A percentile compares a stretch with the other conserved stretches of the same genome.
Evolutionary conservation across 2,329 filamentous ascomycete species (phyloP).

Genomic region (Trichoderma harzianum): DNA sequence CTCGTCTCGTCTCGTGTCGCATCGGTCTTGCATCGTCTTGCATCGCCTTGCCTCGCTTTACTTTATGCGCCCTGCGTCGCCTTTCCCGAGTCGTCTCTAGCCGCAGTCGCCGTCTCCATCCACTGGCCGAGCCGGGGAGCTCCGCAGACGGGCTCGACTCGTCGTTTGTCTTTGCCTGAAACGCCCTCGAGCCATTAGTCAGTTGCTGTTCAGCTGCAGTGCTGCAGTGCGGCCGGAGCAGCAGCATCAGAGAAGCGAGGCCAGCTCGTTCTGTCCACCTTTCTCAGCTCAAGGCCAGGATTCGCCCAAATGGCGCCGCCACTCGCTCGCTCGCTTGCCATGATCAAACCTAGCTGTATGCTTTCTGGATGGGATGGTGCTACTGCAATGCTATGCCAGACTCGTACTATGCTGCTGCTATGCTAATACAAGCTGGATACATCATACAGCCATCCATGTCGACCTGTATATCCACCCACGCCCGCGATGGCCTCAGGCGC

Average conservation of each 20-base stretch:
- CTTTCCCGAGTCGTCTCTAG: neutral
- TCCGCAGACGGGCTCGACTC: constrained; percentile 9
- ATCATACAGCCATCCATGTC: neutral
- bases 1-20: neutral
- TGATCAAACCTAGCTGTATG: neutral
- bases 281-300: neutral
- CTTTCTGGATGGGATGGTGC: neutral
- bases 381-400: neutral
- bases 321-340: neutral
- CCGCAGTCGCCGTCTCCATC: neutral
- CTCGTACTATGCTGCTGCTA: neutral
- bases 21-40: neutral
- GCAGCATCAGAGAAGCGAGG: neutral
- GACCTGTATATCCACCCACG: neutral
- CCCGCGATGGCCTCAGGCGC: constrained; percentile 12
- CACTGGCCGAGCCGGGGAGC: neutral
- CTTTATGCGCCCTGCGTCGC: neutral
- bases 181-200: neutral
- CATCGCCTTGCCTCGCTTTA: neutral
- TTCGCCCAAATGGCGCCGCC: neutral
- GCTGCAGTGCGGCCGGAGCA: neutral
- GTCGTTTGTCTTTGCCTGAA: constrained; percentile 13
- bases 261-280: neutral
- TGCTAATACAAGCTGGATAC: neutral
- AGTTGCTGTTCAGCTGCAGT: neutral